Evolutionary conservation across 2,329 filamentous ascomycete species (phyloP).

Genomic region (Cercospora sp.): DNA sequence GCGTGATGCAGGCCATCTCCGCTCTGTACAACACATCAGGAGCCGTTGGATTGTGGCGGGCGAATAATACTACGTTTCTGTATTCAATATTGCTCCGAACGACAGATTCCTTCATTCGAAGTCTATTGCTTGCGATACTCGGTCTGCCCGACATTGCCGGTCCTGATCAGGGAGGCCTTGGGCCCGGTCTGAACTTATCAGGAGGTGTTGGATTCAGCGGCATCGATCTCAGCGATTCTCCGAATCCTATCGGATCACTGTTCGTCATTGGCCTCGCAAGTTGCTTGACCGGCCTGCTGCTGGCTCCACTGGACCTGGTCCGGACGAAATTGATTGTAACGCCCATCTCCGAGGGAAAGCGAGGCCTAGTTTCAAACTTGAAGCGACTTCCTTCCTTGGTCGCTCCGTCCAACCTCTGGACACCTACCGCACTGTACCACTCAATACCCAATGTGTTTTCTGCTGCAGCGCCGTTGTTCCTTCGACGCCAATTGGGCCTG

Average conservation of each 20-base stretch:
- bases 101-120: constrained; percentile 87
- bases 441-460: constrained; percentile 81
- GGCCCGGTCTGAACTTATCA: constrained; percentile 52
- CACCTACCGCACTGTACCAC: constrained; percentile 84
- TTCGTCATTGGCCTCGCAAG: constrained; percentile 68
- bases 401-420: constrained; percentile 66
- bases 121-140: constrained; percentile 83
- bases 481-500: constrained; percentile 80
- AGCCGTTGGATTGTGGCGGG: constrained; percentile 90
- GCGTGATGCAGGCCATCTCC: constrained; percentile 80
- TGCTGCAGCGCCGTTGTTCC: constrained; percentile 77
- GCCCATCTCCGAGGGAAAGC: constrained; percentile 65
- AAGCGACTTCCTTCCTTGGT: constrained; percentile 70
- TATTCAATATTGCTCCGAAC: constrained; percentile 85
- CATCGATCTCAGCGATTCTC: constrained; percentile 76
- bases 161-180: constrained; percentile 70
- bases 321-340: constrained; percentile 86
- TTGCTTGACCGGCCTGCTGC: constrained; percentile 70
- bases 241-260: constrained; percentile 78
- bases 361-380: constrained; percentile 76
- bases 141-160: constrained; percentile 81
- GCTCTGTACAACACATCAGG: constrained; percentile 89
- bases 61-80: constrained; percentile 87
- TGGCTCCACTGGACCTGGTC: constrained; percentile 86
- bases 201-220: constrained; percentile 49